A percentile compares a stretch with the other conserved stretches of the same genome.
phyloP scores from a whole-genome alignment of 192 early-diverging fungal genomes.

The Rhizoclosmatium sp. region DNA sequence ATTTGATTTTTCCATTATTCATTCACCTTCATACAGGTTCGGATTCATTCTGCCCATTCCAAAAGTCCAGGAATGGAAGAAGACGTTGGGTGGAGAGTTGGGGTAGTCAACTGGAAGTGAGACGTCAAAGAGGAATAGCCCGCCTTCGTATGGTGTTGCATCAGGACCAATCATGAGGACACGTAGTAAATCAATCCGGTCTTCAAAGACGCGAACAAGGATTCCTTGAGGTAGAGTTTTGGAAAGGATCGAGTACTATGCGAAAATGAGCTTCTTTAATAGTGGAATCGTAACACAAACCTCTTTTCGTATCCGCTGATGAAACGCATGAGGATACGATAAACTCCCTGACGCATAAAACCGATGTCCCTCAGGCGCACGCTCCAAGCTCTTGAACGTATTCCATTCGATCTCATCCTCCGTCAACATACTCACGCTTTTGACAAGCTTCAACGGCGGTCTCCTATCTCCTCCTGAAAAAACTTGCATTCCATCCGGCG shows the following conservation, averaged over 20 bases:
- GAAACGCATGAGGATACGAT: constrained; percentile 1
- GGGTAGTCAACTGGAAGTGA: constrained; percentile 59
- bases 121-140: constrained; percentile 69
- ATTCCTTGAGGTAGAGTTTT: constrained; percentile 64
- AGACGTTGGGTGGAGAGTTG: constrained; percentile 56
- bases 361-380: constrained; percentile 8
- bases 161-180: constrained; percentile 64
- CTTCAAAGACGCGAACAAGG: constrained; percentile 63
- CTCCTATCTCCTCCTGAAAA: neutral
- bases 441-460: neutral
- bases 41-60: constrained; percentile 67
- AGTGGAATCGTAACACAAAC: constrained; percentile 28
- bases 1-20: constrained; percentile 62
- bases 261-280: constrained; percentile 33
- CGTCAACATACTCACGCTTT: neutral
- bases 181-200: constrained; percentile 63
- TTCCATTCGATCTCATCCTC: constrained; percentile 1
- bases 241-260: constrained; percentile 55
- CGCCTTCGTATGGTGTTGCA: constrained; percentile 66
- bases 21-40: constrained; percentile 59
- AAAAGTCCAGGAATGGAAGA: constrained; percentile 64
- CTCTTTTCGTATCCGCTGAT: constrained; percentile 39
- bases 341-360: neutral
- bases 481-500: neutral
- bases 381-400: constrained; percentile 17